These are phyloP conservation scores for Fraxinus floribunda DNA, from an alignment of 305 asterid genomes.

Conservation along the genomic window DNA sequence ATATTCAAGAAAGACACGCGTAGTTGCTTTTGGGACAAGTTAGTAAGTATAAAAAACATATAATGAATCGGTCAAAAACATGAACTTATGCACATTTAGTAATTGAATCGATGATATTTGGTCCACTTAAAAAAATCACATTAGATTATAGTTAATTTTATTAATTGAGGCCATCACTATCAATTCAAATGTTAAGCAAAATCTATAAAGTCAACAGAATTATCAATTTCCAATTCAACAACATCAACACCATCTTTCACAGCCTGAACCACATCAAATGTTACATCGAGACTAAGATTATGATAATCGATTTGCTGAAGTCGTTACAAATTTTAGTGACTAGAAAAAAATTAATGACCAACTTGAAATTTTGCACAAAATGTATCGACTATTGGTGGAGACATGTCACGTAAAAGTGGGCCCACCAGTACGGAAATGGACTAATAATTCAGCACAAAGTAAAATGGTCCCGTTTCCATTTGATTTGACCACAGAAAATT, in stretches of 20 bases:
- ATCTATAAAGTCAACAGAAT: not conserved
- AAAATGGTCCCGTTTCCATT: not conserved
- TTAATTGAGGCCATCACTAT: too few relatives aligned
- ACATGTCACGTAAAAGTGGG: not conserved
- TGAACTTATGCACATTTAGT: not conserved
- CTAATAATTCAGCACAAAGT: not conserved
- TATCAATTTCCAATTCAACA: not conserved
- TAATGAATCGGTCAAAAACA: not conserved
- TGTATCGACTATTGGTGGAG: not conserved
- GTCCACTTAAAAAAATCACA: not conserved
- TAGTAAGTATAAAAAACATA: not conserved
- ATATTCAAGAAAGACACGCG: not conserved
- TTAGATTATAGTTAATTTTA: not conserved
- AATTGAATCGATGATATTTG: not conserved
- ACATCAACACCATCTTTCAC: not conserved
- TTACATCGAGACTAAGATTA: not conserved
- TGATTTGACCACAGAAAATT: slow-evolving; percentile 29
- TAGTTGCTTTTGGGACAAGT: not conserved
- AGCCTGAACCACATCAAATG: too few relatives aligned
- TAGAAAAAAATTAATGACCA: too few relatives aligned
- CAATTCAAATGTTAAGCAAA: not conserved
- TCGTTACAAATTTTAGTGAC: not conserved
- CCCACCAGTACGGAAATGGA: not conserved
- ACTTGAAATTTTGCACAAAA: not conserved
- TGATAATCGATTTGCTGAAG: not conserved